These are phyloP conservation scores for Ophiosphaerella herpotricha DNA, from an alignment of 2,329 filamentous ascomycete species.

Conservation along the genomic window DNA sequence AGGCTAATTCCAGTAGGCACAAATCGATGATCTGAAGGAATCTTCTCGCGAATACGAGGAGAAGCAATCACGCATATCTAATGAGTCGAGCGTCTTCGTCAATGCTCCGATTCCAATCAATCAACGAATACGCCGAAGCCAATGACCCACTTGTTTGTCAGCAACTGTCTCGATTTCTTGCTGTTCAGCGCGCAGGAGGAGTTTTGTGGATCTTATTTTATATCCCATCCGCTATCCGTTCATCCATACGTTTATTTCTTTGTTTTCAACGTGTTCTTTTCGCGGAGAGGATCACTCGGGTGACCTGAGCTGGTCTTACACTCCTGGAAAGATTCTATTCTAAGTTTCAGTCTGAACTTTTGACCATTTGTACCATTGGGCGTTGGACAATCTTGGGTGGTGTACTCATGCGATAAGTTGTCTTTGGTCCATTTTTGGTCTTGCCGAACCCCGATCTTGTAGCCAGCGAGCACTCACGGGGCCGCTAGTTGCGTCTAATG, in stretches of 20 bases:
- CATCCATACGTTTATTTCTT: slow-evolving; percentile 7
- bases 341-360: background rate
- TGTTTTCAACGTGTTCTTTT: slow-evolving; percentile 3
- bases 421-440: too few species aligned
- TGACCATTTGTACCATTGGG: background rate
- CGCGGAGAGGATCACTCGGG: too few species aligned
- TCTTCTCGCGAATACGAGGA: slow-evolving; percentile 49
- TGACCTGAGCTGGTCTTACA: slow-evolving; percentile 8
- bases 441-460: too few species aligned
- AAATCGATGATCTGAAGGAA: slow-evolving; percentile 49
- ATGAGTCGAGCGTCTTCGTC: slow-evolving; percentile 43
- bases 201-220: slow-evolving; percentile 4
- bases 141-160: slow-evolving; percentile 9
- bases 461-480: too few species aligned
- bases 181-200: background rate
- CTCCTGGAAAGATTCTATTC: slow-evolving; percentile 1
- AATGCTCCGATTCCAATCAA: slow-evolving; percentile 47
- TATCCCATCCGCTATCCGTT: slow-evolving; percentile 3
- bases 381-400: background rate
- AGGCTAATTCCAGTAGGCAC: slow-evolving; percentile 38
- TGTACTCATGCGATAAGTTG: too few species aligned
- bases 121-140: slow-evolving; percentile 38
- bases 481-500: too few species aligned
- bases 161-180: background rate
- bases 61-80: slow-evolving; percentile 45